phyloP scores from a whole-genome alignment of 352 stramenopile species.

The Phytophthora tubulina region DNA sequence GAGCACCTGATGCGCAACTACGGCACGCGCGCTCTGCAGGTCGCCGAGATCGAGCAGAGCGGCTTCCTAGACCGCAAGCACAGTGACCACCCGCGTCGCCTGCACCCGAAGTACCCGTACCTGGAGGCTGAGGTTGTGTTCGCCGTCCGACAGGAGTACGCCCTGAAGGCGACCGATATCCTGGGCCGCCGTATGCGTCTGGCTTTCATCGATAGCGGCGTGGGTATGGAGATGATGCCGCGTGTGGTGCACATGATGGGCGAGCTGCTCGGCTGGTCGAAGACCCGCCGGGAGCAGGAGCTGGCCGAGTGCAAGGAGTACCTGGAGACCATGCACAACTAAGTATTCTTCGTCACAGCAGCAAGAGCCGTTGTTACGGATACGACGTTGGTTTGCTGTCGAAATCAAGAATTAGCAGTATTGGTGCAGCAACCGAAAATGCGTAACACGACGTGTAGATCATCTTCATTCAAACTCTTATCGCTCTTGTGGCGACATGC shows the following conservation, averaged over 20 bases:
- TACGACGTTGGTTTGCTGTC: slow-evolving; percentile 21
- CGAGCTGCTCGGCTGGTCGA: slow-evolving; percentile 88
- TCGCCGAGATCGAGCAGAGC: slow-evolving; percentile 92
- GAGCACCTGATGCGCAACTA: slow-evolving; percentile 97
- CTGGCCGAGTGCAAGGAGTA: slow-evolving; percentile 78
- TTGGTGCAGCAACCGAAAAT: slow-evolving; percentile 30
- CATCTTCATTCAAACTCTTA: slow-evolving; percentile 5
- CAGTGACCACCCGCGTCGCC: slow-evolving; percentile 86
- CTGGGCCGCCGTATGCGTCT: slow-evolving; percentile 93
- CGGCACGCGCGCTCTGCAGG: slow-evolving; percentile 95
- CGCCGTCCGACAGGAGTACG: slow-evolving; percentile 94
- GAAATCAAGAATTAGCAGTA: slow-evolving; percentile 17
- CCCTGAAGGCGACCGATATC: slow-evolving; percentile 93
- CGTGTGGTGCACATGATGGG: slow-evolving; percentile 95
- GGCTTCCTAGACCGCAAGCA: slow-evolving; percentile 87
- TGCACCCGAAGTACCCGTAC: slow-evolving; percentile 96
- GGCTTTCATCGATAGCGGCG: slow-evolving; percentile 93
- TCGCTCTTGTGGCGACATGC: background rate
- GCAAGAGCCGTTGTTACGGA: slow-evolving; percentile 28
- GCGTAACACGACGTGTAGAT: slow-evolving; percentile 35
- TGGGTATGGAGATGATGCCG: slow-evolving; percentile 77
- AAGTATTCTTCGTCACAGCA: slow-evolving; percentile 34
- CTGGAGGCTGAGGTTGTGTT: slow-evolving; percentile 96
- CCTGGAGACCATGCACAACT: slow-evolving; percentile 91
- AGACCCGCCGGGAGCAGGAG: slow-evolving; percentile 80